Evolutionary conservation across 331 rosid species (phyloP), one percentile per base, ranked within the genome.

Genomic region (Arachis monticola): DNA sequence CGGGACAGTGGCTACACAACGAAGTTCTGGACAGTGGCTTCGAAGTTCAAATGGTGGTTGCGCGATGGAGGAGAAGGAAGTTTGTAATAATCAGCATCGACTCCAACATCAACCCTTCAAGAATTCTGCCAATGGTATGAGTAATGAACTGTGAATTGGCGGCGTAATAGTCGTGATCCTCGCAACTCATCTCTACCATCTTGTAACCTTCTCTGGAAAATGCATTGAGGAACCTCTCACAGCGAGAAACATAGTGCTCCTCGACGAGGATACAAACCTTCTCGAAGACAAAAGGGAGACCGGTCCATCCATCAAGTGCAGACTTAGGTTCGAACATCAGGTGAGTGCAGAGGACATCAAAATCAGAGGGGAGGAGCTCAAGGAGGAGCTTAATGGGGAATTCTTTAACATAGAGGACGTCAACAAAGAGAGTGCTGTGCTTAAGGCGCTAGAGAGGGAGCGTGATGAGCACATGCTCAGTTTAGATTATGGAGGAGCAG

Each of bases 261-360:
- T 88, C 90, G 1, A 66, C 27, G 11, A 85, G 87, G 32, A 92
- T 76, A 27, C 98, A 81, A 67, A 88, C 94, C 69, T 82, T 88
- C 30, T 90, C 96, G 62, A 61, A 92, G 2, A 81, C 88, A 2
- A 87, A 88, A 10, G 63, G 67, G 9, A 85, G 89, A 0, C 86
- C 93, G 8, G 30, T 65, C 98, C 96, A 90, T 0, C 87, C 83
- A 4, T 5, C 14, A 14, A 65, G 61, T 0, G 75, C 91, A 74
- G 92, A 87, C 58, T 90, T 84, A 11, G 96, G 98, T 8, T 95
- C 98, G 58, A 92, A 92, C 98, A 92, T 90, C 0, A 95, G 98
- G 60, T 92, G 98, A 0, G 90, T 67, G 62, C 95, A 90, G 42
- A 92, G 22, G 3, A 90, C 30, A 38, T 92, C 98, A 35, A 90